A percentile compares a stretch with the other conserved stretches of the same genome.
Conservation (phyloP, 352 stramenopile species). For the Pythium sukuiense region DNA sequence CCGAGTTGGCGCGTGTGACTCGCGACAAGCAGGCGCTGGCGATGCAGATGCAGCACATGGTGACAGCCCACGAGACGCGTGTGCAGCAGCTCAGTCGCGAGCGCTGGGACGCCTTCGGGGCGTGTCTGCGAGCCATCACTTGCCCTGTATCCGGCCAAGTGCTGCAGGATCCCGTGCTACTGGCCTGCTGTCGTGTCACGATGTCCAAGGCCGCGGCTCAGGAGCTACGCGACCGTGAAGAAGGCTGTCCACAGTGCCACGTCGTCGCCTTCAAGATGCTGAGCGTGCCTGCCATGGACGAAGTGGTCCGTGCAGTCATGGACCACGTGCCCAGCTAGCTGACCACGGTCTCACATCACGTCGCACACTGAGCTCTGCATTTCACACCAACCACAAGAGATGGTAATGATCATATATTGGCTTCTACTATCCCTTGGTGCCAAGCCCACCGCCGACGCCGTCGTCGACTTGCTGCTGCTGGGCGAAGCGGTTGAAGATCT, state of each 20-base stretch:
- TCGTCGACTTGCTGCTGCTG: conserved; percentile 34
- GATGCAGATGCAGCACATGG: conserved; percentile 11
- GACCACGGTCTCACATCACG: too few relatives aligned
- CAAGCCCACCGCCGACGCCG: conserved; percentile 15
- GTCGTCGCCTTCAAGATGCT: conserved; percentile 11
- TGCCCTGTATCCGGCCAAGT: neutral
- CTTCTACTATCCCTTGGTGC: neutral
- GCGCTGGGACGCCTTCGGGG: conserved; percentile 13
- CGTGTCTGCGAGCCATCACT: conserved; percentile 7
- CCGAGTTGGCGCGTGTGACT: neutral
- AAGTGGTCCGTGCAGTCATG: conserved; percentile 2
- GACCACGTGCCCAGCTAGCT: conserved; percentile 1
- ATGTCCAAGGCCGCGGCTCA: conserved; percentile 5
- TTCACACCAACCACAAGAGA: too few relatives aligned
- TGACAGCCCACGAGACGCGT: neutral
- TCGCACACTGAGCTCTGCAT: too few relatives aligned
- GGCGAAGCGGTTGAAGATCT: conserved; percentile 89
- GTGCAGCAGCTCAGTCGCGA: neutral
- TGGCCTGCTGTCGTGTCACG: conserved; percentile 7
- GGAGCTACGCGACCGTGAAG: neutral
- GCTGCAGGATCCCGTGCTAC: conserved; percentile 7
- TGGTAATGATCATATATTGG: too few relatives aligned
- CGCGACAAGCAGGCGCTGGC: conserved; percentile 10
- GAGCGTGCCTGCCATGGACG: conserved; percentile 1
- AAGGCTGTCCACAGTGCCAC: neutral